Conservation (phyloP, 2,329 filamentous ascomycete species). For the Penicillium hesseltinei region DNA sequence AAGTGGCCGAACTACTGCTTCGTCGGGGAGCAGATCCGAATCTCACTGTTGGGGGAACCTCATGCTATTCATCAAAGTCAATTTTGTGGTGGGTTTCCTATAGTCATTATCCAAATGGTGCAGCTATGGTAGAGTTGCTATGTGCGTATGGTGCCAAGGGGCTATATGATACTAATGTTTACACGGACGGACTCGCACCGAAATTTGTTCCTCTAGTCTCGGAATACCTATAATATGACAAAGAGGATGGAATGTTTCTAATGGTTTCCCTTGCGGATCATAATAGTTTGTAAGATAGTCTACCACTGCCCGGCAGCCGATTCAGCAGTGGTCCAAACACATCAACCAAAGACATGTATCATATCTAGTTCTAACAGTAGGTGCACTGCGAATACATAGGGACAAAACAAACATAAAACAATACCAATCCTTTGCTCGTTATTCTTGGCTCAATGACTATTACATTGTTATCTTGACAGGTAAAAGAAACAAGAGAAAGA, state of each 20-base stretch:
- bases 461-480: constrained; percentile 25
- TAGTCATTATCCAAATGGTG: not conserved
- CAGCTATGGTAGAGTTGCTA: not conserved
- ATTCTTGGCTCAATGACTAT: constrained; percentile 30
- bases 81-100: not conserved
- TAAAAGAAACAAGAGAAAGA: constrained; percentile 16
- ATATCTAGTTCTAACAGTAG: not conserved
- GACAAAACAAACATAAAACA: constrained; percentile 1
- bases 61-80: not conserved
- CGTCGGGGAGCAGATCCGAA: not conserved
- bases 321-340: not conserved
- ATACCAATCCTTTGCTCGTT: constrained; percentile 23
- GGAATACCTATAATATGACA: not conserved
- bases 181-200: not conserved
- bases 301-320: no score
- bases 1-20: not conserved
- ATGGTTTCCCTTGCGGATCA: not conserved
- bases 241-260: not conserved
- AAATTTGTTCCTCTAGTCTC: not conserved
- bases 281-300: no score
- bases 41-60: not conserved
- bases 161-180: not conserved
- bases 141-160: not conserved
- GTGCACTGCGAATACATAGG: not conserved
- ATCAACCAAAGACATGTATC: not conserved